A percentile compares a stretch with the other conserved stretches of the same genome.
These are phyloP conservation scores for Prunus yedoensis DNA, from an alignment of 331 rosid genomes.

Conservation along the genomic window DNA sequence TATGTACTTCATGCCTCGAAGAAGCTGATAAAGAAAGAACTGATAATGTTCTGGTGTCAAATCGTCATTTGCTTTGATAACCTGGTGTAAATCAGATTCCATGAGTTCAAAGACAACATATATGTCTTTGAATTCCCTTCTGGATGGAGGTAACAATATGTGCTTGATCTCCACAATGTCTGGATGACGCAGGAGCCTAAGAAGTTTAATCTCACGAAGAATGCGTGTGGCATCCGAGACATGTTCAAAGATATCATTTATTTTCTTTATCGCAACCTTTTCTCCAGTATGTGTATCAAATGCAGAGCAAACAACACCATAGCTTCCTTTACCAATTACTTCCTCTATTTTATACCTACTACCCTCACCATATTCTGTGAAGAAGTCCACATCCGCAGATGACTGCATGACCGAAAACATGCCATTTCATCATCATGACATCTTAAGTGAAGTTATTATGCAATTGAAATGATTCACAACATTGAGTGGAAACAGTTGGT, in stretches of 20 bases:
- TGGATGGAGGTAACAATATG: constrained; percentile 93
- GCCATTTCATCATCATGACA: constrained; percentile 20
- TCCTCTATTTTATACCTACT: constrained; percentile 97
- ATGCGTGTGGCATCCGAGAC: constrained; percentile 98
- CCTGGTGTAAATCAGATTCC: constrained; percentile 99
- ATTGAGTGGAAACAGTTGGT: background rate
- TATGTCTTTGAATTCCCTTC: constrained; percentile 98
- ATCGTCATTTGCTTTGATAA: constrained; percentile 98
- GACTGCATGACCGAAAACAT: constrained; percentile 54
- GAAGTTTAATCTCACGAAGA: constrained; percentile 99
- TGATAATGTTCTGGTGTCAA: constrained; percentile 97
- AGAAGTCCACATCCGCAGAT: constrained; percentile 83
- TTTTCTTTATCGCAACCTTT: constrained; percentile 95
- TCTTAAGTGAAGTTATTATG: constrained; percentile 12
- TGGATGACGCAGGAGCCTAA: constrained; percentile 91
- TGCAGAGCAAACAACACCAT: constrained; percentile 99
- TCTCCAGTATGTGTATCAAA: constrained; percentile 88
- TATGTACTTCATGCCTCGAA: constrained; percentile 95
- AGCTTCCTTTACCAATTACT: constrained; percentile 99
- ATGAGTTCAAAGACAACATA: constrained; percentile 98
- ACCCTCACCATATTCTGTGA: constrained; percentile 98
- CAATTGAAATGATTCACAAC: constrained; percentile 8
- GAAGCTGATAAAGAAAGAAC: constrained; percentile 98
- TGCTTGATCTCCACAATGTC: constrained; percentile 99
- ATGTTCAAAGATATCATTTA: constrained; percentile 97